Conservation (phyloP, 2,329 filamentous ascomycete species). For the Coniochaeta ligniaria region DNA sequence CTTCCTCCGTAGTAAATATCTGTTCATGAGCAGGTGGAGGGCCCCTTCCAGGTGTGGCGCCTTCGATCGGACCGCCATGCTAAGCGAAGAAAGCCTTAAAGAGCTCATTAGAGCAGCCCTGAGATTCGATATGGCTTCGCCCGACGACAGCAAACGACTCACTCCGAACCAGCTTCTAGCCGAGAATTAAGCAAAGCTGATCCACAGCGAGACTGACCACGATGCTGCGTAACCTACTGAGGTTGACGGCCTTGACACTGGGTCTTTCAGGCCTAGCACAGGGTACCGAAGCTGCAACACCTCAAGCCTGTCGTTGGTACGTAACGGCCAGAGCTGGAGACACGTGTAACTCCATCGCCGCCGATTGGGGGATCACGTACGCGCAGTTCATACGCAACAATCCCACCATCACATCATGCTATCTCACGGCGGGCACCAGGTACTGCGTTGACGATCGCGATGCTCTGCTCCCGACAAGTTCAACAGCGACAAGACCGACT, state of each 20-base stretch:
- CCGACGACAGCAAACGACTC: not conserved
- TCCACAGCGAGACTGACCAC: not conserved
- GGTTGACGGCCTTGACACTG: not conserved
- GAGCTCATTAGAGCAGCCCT: not conserved
- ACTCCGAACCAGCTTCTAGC: not conserved
- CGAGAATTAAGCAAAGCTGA: not conserved
- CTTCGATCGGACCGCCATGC: not conserved
- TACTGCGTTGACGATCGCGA: not conserved
- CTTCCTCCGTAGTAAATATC: not conserved
- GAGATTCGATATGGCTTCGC: not conserved
- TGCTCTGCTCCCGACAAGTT: not conserved
- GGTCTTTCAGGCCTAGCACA: not conserved
- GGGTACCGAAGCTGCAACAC: not conserved
- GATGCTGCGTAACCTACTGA: not conserved
- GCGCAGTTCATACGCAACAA: not conserved
- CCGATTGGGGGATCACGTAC: not conserved
- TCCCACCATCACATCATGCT: not conserved
- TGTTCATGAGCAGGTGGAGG: not conserved
- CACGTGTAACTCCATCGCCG: not conserved
- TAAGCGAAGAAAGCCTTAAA: not conserved
- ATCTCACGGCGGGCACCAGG: not conserved
- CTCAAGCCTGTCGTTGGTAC: not conserved
- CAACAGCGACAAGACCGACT: not conserved
- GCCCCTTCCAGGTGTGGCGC: not conserved
- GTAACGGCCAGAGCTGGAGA: not conserved